These are phyloP conservation scores for Pythium vanterpoolii DNA, from an alignment of 352 stramenopile species.

Conservation along the genomic window DNA sequence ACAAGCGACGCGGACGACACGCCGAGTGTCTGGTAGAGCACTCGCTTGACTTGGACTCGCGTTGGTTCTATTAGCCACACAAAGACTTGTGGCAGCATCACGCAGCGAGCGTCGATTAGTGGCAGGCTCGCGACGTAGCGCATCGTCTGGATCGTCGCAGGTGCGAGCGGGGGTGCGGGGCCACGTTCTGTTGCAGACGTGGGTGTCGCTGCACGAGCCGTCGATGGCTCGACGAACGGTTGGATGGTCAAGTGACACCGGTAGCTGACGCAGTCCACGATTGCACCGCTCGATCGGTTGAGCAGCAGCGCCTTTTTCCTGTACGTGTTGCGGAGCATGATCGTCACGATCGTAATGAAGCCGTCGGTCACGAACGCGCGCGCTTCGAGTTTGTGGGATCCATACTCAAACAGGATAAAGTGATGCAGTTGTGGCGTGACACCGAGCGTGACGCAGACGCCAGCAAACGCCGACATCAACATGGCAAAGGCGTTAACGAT, in stretches of 20 bases:
- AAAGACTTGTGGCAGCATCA: slow-evolving; percentile 6
- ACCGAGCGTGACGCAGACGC: neutral
- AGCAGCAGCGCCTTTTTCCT: slow-evolving; percentile 9
- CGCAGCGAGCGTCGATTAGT: slow-evolving; percentile 2
- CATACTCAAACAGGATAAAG: slow-evolving; percentile 2
- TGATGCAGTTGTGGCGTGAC: slow-evolving; percentile 1
- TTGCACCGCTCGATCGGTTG: slow-evolving; percentile 2
- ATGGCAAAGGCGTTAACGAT: slow-evolving; percentile 12
- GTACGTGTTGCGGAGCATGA: slow-evolving; percentile 20
- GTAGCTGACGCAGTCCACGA: slow-evolving; percentile 24
- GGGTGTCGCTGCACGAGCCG: neutral
- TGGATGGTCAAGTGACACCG: slow-evolving; percentile 8
- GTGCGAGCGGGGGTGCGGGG: neutral
- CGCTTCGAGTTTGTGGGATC: slow-evolving; percentile 2
- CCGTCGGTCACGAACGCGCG: slow-evolving; percentile 12
- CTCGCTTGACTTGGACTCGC: neutral
- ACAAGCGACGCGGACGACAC: neutral
- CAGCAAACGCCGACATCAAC: slow-evolving; percentile 3
- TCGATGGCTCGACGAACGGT: neutral
- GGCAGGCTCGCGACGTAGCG: slow-evolving; percentile 1
- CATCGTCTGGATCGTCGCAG: slow-evolving; percentile 16
- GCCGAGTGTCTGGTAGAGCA: neutral
- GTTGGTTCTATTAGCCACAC: neutral
- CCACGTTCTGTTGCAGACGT: neutral
- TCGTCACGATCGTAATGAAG: slow-evolving; percentile 13